phyloP scores from a whole-genome alignment of 371 early-diverging fungal species.

The Nematocida major region DNA sequence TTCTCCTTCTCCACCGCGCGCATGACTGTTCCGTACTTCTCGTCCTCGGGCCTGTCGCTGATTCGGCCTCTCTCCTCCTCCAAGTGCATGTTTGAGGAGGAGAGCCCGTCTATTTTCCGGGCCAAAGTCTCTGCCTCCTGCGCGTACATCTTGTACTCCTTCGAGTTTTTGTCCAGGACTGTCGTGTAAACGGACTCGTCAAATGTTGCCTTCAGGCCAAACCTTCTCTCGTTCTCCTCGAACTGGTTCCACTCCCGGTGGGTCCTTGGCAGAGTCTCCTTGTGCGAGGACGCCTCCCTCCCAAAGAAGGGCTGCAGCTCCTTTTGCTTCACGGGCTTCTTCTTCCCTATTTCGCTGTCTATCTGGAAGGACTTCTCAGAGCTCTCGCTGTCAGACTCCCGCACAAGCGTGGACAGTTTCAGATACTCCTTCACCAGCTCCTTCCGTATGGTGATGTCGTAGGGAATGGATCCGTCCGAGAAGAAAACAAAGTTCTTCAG shows the following conservation, averaged over 20 bases:
- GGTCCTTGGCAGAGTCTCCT: neutral
- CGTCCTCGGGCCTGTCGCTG: constrained; percentile 68
- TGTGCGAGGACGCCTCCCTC: neutral
- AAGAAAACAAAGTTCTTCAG: constrained; percentile 30
- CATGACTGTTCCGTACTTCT: constrained; percentile 29
- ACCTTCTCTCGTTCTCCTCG: constrained; percentile 80
- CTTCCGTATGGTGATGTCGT: constrained; percentile 27
- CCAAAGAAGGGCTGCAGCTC: neutral
- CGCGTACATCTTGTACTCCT: constrained; percentile 77
- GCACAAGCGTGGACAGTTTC: neutral
- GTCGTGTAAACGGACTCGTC: constrained; percentile 89
- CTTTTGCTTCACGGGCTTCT: constrained; percentile 1
- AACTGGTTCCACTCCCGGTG: constrained; percentile 84
- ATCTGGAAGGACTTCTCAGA: constrained; percentile 8
- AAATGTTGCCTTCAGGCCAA: constrained; percentile 85
- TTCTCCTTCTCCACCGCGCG: neutral
- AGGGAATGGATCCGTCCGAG: constrained; percentile 17
- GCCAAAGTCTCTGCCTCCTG: constrained; percentile 77
- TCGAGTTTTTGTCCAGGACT: constrained; percentile 73
- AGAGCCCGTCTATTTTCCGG: constrained; percentile 74
- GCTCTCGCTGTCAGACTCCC: neutral
- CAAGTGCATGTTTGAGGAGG: constrained; percentile 72
- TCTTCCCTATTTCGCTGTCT: constrained; percentile 24
- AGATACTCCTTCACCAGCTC: constrained; percentile 6
- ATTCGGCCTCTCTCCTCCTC: constrained; percentile 79